Evolutionary conservation across 2,329 filamentous ascomycete genomes (phyloP).

Genomic region (Fusarium acutatum): DNA sequence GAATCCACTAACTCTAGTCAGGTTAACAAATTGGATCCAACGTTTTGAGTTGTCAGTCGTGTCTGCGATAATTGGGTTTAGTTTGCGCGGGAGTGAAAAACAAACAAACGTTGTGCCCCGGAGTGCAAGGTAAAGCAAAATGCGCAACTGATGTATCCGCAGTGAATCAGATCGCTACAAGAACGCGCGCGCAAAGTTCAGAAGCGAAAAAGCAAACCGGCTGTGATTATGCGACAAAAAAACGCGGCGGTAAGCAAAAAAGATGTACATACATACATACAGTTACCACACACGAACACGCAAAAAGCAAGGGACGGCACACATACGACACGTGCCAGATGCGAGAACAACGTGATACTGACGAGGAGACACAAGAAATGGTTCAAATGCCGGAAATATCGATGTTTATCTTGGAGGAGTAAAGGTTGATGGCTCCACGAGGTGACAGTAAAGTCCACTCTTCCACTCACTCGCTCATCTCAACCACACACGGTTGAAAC

Average conservation of each 20-base stretch:
- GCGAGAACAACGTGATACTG: slow-evolving; percentile 16
- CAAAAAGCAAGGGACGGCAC: slow-evolving; percentile 17
- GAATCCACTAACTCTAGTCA: slow-evolving; percentile 8
- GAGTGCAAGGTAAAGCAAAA: not conserved
- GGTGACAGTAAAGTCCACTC: not conserved
- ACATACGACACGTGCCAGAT: slow-evolving; percentile 23
- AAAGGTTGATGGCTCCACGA: not conserved
- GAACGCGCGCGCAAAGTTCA: not conserved
- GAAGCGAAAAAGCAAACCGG: not conserved
- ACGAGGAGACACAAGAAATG: not conserved
- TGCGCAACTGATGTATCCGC: not conserved
- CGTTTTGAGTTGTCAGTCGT: not conserved
- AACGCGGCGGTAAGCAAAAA: slow-evolving; percentile 1
- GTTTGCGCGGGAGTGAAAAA: not conserved
- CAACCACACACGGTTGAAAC: slow-evolving; percentile 1
- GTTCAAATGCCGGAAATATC: not conserved
- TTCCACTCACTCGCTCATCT: not conserved
- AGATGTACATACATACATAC: not conserved
- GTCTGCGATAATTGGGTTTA: not conserved
- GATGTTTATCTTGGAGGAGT: not conserved
- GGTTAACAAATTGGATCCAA: not conserved
- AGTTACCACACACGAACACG: not conserved
- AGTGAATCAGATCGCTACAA: not conserved
- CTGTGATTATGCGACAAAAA: slow-evolving; percentile 16
- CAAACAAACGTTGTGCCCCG: not conserved